Evolutionary conservation across 331 rosid genomes (phyloP).

Genomic region (Pyrus hybrid): DNA sequence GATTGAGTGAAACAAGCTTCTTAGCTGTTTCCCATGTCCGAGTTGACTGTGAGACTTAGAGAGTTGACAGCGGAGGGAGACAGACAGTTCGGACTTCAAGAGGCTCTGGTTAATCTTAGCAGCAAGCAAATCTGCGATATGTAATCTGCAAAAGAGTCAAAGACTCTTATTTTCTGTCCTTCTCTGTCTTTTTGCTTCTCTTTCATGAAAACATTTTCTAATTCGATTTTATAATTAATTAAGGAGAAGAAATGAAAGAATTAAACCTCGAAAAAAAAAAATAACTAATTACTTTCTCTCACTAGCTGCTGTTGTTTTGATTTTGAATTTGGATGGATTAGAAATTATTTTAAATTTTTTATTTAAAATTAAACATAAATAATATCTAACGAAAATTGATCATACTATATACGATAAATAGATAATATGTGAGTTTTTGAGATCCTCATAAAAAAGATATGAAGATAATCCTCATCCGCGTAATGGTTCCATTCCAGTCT

Average conservation of each 20-base stretch:
- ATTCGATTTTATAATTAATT: background rate
- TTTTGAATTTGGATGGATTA: too few relatives aligned
- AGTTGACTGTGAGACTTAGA: background rate
- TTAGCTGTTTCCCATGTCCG: background rate
- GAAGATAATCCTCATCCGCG: too few relatives aligned
- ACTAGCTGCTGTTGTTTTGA: too few relatives aligned
- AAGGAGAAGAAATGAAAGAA: background rate
- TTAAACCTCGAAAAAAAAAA: too few relatives aligned
- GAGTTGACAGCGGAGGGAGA: too few relatives aligned
- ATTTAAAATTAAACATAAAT: too few relatives aligned
- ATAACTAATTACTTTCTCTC: too few relatives aligned
- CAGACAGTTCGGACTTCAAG: background rate
- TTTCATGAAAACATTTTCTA: background rate
- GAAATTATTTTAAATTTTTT: too few relatives aligned
- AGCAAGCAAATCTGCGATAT: background rate
- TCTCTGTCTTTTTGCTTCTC: background rate
- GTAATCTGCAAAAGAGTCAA: background rate
- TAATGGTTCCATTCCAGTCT: too few relatives aligned
- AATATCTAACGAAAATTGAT: too few relatives aligned
- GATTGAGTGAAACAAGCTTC: background rate
- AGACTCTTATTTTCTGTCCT: background rate
- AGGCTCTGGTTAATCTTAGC: background rate
- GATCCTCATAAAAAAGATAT: too few relatives aligned
- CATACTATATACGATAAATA: fast-evolving
- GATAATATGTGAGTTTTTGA: too few relatives aligned